Percentiles rank a stretch among this genome's conserved stretches.
Conservation (phyloP, 306 rosid species). For the Oemleria cerasiformis region DNA sequence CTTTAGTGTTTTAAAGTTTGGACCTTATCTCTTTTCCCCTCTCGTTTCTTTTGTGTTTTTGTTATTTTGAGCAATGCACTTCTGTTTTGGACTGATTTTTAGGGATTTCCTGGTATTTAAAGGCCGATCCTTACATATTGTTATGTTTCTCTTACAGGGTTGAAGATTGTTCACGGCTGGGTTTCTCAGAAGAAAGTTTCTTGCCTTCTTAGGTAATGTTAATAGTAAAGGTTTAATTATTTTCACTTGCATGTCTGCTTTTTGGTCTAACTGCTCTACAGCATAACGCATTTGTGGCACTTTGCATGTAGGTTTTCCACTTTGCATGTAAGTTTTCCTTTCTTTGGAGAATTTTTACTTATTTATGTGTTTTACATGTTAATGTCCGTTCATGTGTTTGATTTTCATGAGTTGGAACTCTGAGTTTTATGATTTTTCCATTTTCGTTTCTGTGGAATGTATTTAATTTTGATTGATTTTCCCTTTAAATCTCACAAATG, state of each 20-base stretch:
- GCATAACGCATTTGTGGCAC: background rate
- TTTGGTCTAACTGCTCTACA: background rate
- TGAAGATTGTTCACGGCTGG: background rate
- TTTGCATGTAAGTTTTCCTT: background rate
- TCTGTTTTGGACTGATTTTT: background rate
- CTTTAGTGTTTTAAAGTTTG: background rate
- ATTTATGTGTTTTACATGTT: background rate
- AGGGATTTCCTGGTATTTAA: background rate
- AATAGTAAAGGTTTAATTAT: background rate
- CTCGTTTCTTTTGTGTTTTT: too few relatives aligned
- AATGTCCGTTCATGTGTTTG: background rate
- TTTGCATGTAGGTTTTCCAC: background rate
- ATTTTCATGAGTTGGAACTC: background rate
- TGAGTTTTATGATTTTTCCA: background rate
- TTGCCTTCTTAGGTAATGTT: background rate
- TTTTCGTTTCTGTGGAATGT: background rate
- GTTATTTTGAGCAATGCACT: too few relatives aligned
- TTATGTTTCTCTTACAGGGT: slow-evolving; percentile 2
- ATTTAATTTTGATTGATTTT: background rate
- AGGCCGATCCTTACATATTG: background rate
- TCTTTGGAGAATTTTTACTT: background rate
- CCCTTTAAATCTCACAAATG: too few relatives aligned
- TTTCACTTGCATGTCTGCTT: background rate
- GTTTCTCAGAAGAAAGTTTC: background rate
- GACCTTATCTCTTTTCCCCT: background rate